phyloP scores from a whole-genome alignment of 768 basidiomycete genomes.

The Mycena maculata region DNA sequence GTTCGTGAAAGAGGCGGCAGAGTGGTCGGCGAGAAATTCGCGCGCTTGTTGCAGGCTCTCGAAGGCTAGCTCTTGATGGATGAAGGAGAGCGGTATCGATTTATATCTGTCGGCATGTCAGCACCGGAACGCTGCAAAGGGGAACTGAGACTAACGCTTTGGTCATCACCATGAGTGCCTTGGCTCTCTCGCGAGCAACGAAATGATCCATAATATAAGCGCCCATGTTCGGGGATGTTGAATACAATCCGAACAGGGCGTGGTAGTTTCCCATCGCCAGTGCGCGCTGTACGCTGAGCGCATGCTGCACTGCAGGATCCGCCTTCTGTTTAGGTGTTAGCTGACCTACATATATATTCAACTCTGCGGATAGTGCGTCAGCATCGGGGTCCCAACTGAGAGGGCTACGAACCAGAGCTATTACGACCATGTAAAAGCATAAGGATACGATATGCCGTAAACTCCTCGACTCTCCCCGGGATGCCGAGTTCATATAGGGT shows the following conservation, averaged over 20 bases:
- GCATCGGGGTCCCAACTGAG: not conserved
- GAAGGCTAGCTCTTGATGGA: slow-evolving; percentile 88
- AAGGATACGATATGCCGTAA: slow-evolving; percentile 96
- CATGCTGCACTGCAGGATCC: slow-evolving; percentile 84
- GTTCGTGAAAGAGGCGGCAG: slow-evolving; percentile 74
- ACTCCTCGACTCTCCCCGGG: slow-evolving; percentile 93
- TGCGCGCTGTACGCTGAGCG: slow-evolving; percentile 89
- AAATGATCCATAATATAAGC: slow-evolving; percentile 99
- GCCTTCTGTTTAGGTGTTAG: slow-evolving; percentile 93
- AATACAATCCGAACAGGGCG: slow-evolving; percentile 86
- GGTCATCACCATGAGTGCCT: slow-evolving; percentile 88
- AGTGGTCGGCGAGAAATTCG: slow-evolving; percentile 78
- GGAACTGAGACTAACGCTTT: slow-evolving; percentile 77
- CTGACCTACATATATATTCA: slow-evolving; percentile 97
- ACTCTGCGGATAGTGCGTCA: slow-evolving; percentile 64
- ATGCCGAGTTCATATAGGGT: slow-evolving; percentile 94
- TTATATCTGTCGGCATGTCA: slow-evolving; percentile 71
- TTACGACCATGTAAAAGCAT: slow-evolving; percentile 96
- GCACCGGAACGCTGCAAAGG: not conserved
- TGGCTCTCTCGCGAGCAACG: slow-evolving; percentile 88
- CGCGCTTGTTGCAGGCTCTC: slow-evolving; percentile 71
- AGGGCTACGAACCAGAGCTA: slow-evolving; percentile 78
- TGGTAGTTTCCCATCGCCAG: slow-evolving; percentile 95
- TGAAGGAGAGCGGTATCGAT: slow-evolving; percentile 79
- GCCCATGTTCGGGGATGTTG: slow-evolving; percentile 93